Base-by-base conservation (phyloP, 495 filamentous ascomycete genomes). In the Trichocladium uniseriatum region DNA sequence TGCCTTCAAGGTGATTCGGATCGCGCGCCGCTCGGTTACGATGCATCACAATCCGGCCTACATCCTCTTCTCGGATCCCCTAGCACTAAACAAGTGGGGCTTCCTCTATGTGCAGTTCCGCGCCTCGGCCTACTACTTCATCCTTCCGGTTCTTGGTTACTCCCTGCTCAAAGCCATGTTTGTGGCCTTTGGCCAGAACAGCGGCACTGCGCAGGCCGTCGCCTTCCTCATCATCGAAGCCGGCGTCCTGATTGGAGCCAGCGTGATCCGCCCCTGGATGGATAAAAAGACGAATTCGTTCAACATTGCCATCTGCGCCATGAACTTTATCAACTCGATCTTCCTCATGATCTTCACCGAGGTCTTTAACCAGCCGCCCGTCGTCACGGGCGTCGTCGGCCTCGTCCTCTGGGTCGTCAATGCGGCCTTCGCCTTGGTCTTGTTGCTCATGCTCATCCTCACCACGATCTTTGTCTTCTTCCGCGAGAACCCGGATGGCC, bases 1-100 rank as follows among this genome's bases (percentile, higher is more conserved):
- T 31, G 77, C 87, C 2, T 79, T 79, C 63, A 96, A 97, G 74
- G 91, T 98, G 49, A 84, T 92, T 58, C 77, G 78, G 32, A 82
- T 98, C 47, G 92, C 92, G 15, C 87, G 84, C 57, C 85, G 88
- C 46, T 96, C 91, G 18, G 83, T 95, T 49, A 69, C 77, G 10
- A 88, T 95, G 82, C 92, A 98, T 77, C 89, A 90, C 65, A 98
- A 96, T 69, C 91, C 92, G 18, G 92, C 89, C 35, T 97, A 95
- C 59, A 96, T 97, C 61, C 81, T 98, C 31, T 98, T 92, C 73
- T 95, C 92, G 14, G 92, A 98, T 60, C 90, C 91, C 13, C 77
- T 86, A 47, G 82, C 86, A 31, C 73, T 98, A 52, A 96, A 98
- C 79, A 94, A 95, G 72, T 96, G 91, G 92, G 92, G 92, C 20